Conservation (phyloP, 495 filamentous ascomycete genomes). For the Aspergillus cristatus region DNA sequence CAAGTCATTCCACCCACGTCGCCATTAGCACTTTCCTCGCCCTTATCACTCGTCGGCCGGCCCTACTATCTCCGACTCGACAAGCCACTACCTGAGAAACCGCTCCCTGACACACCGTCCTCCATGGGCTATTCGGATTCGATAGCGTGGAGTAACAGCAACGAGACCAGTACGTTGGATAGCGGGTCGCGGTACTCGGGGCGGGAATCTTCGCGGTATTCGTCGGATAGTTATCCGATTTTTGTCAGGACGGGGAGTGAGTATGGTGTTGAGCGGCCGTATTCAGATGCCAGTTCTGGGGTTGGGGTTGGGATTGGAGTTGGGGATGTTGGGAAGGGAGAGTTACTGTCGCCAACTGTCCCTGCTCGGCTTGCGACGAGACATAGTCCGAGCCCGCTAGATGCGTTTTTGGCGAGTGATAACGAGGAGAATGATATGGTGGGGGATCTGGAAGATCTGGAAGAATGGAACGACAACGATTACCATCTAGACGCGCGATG, state of each 20-base stretch:
- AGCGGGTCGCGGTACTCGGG: slow-evolving; percentile 2
- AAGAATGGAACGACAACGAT: too few species aligned
- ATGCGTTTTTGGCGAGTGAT: slow-evolving; percentile 15
- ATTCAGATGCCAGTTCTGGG: too few species aligned
- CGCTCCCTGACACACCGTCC: slow-evolving; percentile 14
- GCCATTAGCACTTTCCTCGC: slow-evolving; percentile 16
- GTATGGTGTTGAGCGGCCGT: too few species aligned
- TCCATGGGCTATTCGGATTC: slow-evolving; percentile 19
- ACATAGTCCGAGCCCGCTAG: background rate
- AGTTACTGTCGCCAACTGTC: too few species aligned
- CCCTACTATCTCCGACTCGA: slow-evolving; percentile 16
- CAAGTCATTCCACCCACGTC: slow-evolving; percentile 28
- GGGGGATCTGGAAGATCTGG: too few species aligned
- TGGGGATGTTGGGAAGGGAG: background rate
- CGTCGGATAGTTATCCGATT: slow-evolving; percentile 28
- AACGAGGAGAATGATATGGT: slow-evolving; percentile 11
- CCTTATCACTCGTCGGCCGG: slow-evolving; percentile 5
- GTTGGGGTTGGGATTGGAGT: slow-evolving; percentile 20
- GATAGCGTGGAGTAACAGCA: slow-evolving; percentile 26
- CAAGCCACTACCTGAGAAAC: slow-evolving; percentile 30
- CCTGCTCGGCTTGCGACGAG: too few species aligned
- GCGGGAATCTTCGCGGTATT: slow-evolving; percentile 10
- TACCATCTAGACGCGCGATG: too few species aligned
- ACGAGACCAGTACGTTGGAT: slow-evolving; percentile 26
- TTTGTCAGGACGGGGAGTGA: slow-evolving; percentile 32